Percentiles rank a stretch among this genome's conserved stretches.
phyloP scores from a whole-genome alignment of 2,329 filamentous ascomycete species.

The Clarireedia monteithiana region DNA sequence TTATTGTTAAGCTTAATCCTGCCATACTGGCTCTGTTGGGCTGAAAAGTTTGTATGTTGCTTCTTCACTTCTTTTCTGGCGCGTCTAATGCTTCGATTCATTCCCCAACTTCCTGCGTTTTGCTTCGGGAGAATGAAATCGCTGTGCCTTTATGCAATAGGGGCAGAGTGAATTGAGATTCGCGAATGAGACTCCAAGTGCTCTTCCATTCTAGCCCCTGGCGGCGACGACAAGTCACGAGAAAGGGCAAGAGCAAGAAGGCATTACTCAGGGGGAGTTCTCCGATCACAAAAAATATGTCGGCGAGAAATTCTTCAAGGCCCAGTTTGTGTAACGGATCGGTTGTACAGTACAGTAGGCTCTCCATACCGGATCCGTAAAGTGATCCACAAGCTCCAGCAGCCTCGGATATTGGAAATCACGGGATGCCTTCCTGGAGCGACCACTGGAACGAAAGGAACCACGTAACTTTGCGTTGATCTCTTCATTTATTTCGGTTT shows the following conservation, averaged over 20 bases:
- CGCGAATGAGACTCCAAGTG: too few species aligned
- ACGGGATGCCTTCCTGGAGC: conserved; percentile 3
- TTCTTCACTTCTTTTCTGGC: too few species aligned
- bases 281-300: background rate
- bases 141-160: background rate
- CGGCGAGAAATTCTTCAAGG: conserved; percentile 3
- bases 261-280: background rate
- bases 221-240: background rate
- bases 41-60: too few species aligned
- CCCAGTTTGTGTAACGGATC: background rate
- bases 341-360: background rate
- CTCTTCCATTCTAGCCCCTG: background rate
- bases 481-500: background rate
- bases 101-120: too few species aligned
- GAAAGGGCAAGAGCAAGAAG: background rate
- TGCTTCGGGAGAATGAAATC: background rate
- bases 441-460: background rate
- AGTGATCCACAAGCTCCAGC: background rate
- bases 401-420: background rate
- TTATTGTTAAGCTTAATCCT: too few species aligned
- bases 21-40: too few species aligned
- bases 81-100: too few species aligned
- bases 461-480: background rate
- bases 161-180: too few species aligned
- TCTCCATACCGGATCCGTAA: background rate